phyloP scores from a whole-genome alignment of 2,329 filamentous ascomycete genomes.

The Elsinoe australis region DNA sequence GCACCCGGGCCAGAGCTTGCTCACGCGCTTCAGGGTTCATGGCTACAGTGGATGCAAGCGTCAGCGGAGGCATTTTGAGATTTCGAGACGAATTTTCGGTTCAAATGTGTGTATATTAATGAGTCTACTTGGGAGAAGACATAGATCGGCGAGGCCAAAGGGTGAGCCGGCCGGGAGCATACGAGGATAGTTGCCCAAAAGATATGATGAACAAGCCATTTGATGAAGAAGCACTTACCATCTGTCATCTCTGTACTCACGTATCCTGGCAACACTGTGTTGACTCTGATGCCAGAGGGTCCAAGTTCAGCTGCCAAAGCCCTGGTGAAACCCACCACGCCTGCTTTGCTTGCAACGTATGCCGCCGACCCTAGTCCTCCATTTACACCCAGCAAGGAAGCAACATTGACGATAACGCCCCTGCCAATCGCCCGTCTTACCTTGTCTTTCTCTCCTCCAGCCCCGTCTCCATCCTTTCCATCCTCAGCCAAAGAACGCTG shows the following conservation, averaged over 20 bases:
- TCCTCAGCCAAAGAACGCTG: slow-evolving; percentile 25
- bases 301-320: slow-evolving; percentile 30
- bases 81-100: not conserved
- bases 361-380: slow-evolving; percentile 56
- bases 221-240: slow-evolving; percentile 14
- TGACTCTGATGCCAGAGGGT: slow-evolving; percentile 59
- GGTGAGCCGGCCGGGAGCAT: not conserved
- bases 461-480: not conserved
- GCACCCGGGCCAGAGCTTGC: slow-evolving; percentile 34
- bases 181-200: not conserved
- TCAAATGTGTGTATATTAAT: slow-evolving; percentile 12
- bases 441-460: not conserved
- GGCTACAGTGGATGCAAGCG: slow-evolving; percentile 33
- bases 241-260: slow-evolving; percentile 24
- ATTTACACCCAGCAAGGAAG: slow-evolving; percentile 63
- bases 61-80: slow-evolving; percentile 30
- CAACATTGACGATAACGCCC: slow-evolving; percentile 73
- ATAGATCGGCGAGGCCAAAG: not conserved
- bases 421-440: not conserved
- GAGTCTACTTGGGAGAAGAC: slow-evolving; percentile 1
- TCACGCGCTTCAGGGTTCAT: slow-evolving; percentile 40
- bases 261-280: slow-evolving; percentile 35
- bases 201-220: not conserved
- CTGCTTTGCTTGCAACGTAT: slow-evolving; percentile 34
- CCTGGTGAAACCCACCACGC: slow-evolving; percentile 21